Base-by-base conservation (phyloP, 176 grass and related monocot species). In the barley (Hordeum vulgare) region DNA sequence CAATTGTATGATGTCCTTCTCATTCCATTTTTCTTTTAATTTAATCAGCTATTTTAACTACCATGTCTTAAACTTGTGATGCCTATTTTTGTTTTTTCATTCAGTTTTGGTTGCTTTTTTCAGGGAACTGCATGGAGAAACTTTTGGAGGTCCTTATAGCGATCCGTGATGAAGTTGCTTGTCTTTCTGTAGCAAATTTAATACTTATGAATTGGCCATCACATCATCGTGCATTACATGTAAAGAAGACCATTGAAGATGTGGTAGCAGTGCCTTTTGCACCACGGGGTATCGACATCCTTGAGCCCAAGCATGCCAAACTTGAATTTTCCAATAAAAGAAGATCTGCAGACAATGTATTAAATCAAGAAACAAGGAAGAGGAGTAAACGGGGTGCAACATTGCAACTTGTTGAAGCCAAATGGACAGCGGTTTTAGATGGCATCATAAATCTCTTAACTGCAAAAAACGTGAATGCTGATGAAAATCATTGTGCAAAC, bases 41-140 rank as follows among this genome's bases (percentile, higher is more conserved):
- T 35, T 85, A 61, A 58, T 76, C 44, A 12, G 13, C 23, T 66
- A 56, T 31, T 82, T 79, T 27, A 66, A 83, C 66, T 35, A 80
- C 63, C 41, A 20, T 62, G 12, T 41, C 51, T 72, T 61, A 82
- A 82, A 71, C 41, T 70, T 70, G 11, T 53, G 57, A 29, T 83
- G 28, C 25, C 26, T 65, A 9, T 79, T 85, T 85, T 82, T 72
- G 66, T 49, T n/a, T 67, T 60, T 37, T 76, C 56, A 71, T 81
- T 42, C 68, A 47, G 3, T 54, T 90, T 77, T 65, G 34, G 66
- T 28, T 80, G 62, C 41, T 39, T 40, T 75, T 17, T 49, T 17
- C 75, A 95, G 96, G 96, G 93, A 98, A 94, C 75, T 98, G 96
- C 71, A 95, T 98, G 96, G 93, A 95, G 85, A 98, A 98, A 87